phyloP scores from a whole-genome alignment of 495 filamentous ascomycete genomes.

The Xylaria intraflava region DNA sequence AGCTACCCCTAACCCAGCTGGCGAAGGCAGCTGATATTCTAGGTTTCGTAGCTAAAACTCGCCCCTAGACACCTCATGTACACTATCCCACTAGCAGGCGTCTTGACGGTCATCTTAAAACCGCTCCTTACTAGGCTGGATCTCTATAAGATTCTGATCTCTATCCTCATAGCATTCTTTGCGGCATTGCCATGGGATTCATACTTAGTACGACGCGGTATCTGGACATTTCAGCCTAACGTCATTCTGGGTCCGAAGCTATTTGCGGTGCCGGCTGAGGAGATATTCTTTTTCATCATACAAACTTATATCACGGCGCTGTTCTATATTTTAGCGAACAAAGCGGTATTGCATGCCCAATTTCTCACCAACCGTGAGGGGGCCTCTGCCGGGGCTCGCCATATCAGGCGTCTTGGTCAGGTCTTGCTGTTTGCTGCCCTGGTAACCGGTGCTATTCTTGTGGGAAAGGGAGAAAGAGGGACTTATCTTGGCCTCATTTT shows the following conservation, averaged over 20 bases:
- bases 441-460: slow-evolving; percentile 30
- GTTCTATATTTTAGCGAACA: slow-evolving; percentile 57
- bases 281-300: slow-evolving; percentile 69
- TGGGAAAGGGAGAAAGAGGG: slow-evolving; percentile 35
- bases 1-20: slow-evolving; percentile 16
- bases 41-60: neutral
- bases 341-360: slow-evolving; percentile 50
- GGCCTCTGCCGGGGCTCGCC: slow-evolving; percentile 5
- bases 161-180: slow-evolving; percentile 51
- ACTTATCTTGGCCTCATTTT: slow-evolving; percentile 63
- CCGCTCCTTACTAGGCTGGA: slow-evolving; percentile 54
- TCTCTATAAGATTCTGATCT: slow-evolving; percentile 49
- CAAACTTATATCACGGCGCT: slow-evolving; percentile 65
- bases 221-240: slow-evolving; percentile 62
- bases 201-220: slow-evolving; percentile 53
- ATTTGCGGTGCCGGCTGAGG: slow-evolving; percentile 56
- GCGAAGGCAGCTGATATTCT: neutral
- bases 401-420: slow-evolving; percentile 32
- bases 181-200: slow-evolving; percentile 67
- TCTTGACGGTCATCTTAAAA: slow-evolving; percentile 49
- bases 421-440: slow-evolving; percentile 33
- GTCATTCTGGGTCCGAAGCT: slow-evolving; percentile 52
- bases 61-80: slow-evolving; percentile 55
- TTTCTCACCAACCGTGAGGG: slow-evolving; percentile 41
- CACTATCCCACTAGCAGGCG: slow-evolving; percentile 55